Evolutionary conservation across 1,284 basidiomycete genomes (phyloP), one percentile per base, ranked within the genome.

Genomic region (Ustilago curta): DNA sequence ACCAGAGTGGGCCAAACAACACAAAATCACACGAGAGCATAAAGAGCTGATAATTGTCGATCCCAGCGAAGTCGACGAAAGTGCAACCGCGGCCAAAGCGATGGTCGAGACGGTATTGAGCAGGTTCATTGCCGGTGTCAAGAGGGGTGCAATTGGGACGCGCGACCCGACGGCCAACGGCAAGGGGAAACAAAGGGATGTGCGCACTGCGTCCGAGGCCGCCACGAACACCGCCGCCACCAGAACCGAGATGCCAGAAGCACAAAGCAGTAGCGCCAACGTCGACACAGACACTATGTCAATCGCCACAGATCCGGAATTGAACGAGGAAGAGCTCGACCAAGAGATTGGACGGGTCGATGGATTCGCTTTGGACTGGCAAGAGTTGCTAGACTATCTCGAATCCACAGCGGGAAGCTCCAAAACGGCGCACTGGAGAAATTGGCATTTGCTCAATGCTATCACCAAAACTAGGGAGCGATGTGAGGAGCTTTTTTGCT

Each of bases 371-470:
- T 19, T 70, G 43, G 43, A 51, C 8, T 70, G 67, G 60, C 19
- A 14, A 43, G 29, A 40, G 6, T 19, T 70, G 52, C 44, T 70
- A 12, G 52, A 59, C 35, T 63, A 55, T 8, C 48, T 70, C 12
- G 52, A 70, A 35, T 59, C 60, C 8, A 59, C 57, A 2, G 60
- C 44, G 6, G 67, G 60, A 44, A 53, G 9, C 31, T 70, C 67
- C 9, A 63, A 59, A 14, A 47, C 56, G 0, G 29, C 60, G 37
- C 60, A 70, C 16, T 70, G 67, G 67, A 59, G 67, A 21, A 63
- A 70, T 16, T 70, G 67, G 67, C 67, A 70, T 14, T 39, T 70
- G 53, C 60, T 70, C 48, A 49, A 52, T 19, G 67, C 67, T 18
- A 49, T 70, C 8, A 42, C 54, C 18, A 54, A 49, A n/a, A 70